phyloP scores from a whole-genome alignment of 805 yeast species.

The Scheffersomyces stipitis region DNA sequence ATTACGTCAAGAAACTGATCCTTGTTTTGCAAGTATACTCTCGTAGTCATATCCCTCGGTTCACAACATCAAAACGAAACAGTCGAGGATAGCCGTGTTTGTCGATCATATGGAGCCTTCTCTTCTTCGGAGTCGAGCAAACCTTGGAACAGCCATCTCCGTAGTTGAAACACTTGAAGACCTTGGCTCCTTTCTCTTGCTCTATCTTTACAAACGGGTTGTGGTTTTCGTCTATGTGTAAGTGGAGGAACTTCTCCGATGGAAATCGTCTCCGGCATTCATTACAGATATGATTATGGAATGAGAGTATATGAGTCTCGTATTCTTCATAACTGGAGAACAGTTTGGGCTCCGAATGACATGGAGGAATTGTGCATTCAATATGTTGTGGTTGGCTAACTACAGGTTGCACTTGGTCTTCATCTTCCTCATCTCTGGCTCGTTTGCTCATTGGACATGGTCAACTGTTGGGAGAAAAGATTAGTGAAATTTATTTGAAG shows the following conservation, averaged over 20 bases:
- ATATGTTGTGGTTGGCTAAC: neutral
- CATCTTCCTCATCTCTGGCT: neutral
- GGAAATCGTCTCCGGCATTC: slow-evolving; percentile 45
- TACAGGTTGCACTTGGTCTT: neutral
- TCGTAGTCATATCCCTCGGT: slow-evolving; percentile 21
- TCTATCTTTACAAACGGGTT: slow-evolving; percentile 44
- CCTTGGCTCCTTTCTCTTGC: slow-evolving; percentile 38
- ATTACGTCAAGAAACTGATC: too few species aligned
- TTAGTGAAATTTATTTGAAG: too few species aligned
- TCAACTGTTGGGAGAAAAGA: neutral
- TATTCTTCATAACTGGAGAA: slow-evolving; percentile 14
- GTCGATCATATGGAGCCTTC: slow-evolving; percentile 50
- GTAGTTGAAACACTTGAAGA: slow-evolving; percentile 42
- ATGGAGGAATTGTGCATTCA: neutral
- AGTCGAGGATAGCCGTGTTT: slow-evolving; percentile 49
- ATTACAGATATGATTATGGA: slow-evolving; percentile 33
- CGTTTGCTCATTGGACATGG: neutral
- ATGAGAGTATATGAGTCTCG: slow-evolving; percentile 21
- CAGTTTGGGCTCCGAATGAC: neutral
- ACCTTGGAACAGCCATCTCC: slow-evolving; percentile 34
- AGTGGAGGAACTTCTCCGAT: slow-evolving; percentile 35
- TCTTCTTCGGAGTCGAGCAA: slow-evolving; percentile 37
- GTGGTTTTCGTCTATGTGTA: slow-evolving; percentile 56
- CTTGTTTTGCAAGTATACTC: neutral
- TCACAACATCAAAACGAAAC: slow-evolving; percentile 28